Conservation (phyloP, 352 stramenopile species). For the Pythium pyrilobum region DNA sequence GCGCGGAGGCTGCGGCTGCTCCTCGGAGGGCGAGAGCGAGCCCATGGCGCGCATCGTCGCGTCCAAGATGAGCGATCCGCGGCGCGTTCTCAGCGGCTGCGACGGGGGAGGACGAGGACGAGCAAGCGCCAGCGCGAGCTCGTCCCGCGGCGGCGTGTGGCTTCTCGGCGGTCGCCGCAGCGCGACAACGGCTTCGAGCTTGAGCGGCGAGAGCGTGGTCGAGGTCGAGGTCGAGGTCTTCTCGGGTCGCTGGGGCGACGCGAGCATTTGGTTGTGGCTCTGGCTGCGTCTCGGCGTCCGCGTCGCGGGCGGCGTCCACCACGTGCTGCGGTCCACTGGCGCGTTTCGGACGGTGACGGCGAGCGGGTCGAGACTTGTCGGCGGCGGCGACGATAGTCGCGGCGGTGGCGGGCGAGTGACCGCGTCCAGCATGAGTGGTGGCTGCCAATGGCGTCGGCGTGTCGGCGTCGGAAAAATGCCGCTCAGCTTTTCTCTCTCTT, state of each 20-base stretch:
- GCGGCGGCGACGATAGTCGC: too few species aligned
- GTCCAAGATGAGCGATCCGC: slow-evolving; percentile 14
- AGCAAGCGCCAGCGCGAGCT: not conserved
- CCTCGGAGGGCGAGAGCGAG: not conserved
- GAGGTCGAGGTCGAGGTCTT: not conserved
- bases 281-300: slow-evolving; percentile 7
- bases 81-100: slow-evolving; percentile 3
- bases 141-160: not conserved
- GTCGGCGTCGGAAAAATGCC: too few species aligned
- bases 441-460: too few species aligned
- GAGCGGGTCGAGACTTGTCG: too few species aligned
- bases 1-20: not conserved
- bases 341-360: not conserved
- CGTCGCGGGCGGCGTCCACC: not conserved
- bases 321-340: not conserved
- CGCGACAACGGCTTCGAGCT: not conserved
- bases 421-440: too few species aligned
- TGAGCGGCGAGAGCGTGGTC: not conserved
- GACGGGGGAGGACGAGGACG: not conserved
- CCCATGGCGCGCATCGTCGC: slow-evolving; percentile 17
- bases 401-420: too few species aligned
- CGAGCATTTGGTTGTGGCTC: slow-evolving; percentile 17
- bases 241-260: not conserved
- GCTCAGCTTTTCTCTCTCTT: too few species aligned
- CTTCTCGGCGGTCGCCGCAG: not conserved